Conservation (phyloP, 2,329 filamentous ascomycete genomes). For the Xylaria sp. region DNA sequence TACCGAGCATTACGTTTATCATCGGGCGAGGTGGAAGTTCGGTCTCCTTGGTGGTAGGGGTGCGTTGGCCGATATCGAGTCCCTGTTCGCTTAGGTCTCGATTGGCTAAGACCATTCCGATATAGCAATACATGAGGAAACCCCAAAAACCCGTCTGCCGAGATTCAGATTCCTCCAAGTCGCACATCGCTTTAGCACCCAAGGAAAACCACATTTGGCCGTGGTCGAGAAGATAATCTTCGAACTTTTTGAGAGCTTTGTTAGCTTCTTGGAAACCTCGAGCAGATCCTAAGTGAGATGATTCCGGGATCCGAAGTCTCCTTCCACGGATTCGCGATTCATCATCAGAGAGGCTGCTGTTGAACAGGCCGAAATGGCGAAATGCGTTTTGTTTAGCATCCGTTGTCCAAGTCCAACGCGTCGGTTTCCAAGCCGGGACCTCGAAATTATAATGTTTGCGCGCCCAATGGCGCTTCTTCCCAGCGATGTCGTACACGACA, state of each 20-base stretch:
- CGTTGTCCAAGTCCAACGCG: neutral
- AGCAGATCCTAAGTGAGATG: neutral
- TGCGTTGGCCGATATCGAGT: conserved; percentile 19
- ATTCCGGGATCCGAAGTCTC: neutral
- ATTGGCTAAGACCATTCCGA: conserved; percentile 36
- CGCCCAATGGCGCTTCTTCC: conserved; percentile 53
- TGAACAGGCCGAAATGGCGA: neutral
- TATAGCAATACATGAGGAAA: conserved; percentile 40
- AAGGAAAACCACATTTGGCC: too few relatives aligned
- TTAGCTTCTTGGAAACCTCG: neutral
- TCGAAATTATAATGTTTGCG: too few relatives aligned
- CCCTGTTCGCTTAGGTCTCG: conserved; percentile 37
- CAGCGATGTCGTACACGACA: conserved; percentile 57
- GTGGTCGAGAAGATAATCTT: too few relatives aligned
- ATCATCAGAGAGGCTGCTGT: neutral
- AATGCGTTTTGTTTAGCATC: neutral
- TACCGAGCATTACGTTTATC: conserved; percentile 35
- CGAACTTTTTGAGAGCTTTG: neutral
- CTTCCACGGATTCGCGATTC: neutral
- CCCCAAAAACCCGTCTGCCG: conserved; percentile 25
- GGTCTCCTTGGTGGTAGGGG: neutral
- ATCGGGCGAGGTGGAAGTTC: conserved; percentile 38
- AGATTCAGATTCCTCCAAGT: neutral
- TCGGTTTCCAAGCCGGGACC: conserved; percentile 5
- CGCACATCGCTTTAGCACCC: neutral